phyloP scores from a whole-genome alignment of 352 stramenopile species.

The Pythium apleroticum region DNA sequence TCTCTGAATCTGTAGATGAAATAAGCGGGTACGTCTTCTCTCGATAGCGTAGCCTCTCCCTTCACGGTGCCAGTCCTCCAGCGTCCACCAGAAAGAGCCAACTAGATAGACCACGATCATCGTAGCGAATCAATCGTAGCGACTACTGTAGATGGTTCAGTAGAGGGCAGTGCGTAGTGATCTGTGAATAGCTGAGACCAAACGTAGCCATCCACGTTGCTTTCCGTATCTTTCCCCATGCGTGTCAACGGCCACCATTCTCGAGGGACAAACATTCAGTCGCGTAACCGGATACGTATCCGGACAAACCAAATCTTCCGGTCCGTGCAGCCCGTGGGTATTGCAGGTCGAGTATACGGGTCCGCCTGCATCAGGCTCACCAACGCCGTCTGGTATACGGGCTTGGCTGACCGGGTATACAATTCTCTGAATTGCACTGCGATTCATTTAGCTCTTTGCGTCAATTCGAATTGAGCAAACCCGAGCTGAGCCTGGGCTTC shows the following conservation, averaged over 20 bases:
- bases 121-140: background rate
- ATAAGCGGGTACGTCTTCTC: background rate
- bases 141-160: no score
- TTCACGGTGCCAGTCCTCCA: background rate
- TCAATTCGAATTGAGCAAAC: constrained; percentile 16
- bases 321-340: constrained; percentile 23
- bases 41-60: background rate
- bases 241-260: constrained; percentile 26
- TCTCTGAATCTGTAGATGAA: background rate
- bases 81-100: background rate
- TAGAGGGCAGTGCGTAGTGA: background rate
- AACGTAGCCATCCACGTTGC: constrained; percentile 3
- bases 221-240: constrained; percentile 11
- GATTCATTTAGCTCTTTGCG: constrained; percentile 34
- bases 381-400: constrained; percentile 29
- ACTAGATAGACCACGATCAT: background rate
- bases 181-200: constrained; percentile 11
- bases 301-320: constrained; percentile 24
- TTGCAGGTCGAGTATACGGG: constrained; percentile 26
- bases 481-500: constrained; percentile 13
- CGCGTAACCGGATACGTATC: constrained; percentile 29
- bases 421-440: constrained; percentile 34
- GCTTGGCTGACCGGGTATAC: constrained; percentile 31
- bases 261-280: constrained; percentile 31
- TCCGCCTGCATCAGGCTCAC: background rate